Base-by-base conservation (phyloP, 768 basidiomycete genomes). In the Suillus ampliporus region DNA sequence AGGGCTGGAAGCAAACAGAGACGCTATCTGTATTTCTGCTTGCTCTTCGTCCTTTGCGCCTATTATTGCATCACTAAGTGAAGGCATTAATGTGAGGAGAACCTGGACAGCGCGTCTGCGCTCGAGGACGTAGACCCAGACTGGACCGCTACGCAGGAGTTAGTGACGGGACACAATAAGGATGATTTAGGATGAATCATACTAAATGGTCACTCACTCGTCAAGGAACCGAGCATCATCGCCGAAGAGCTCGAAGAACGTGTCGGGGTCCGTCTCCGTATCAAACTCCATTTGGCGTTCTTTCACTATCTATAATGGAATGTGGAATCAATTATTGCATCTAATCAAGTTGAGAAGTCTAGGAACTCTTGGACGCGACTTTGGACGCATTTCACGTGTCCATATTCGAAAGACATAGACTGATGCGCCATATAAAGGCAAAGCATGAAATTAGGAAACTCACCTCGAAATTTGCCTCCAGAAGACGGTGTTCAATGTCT, bases 81-180 rank as follows among this genome's bases (percentile, higher is more conserved):
- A 72, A 60, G 91, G 90, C 84, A 94, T 91, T 68, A 94, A 85
- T 1, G 89, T 86, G 51, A 85, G 80, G 83, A 89, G 89, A 58
- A 92, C 90, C 74, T 92, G 88, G 53, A 95, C 89, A 7, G 93
- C 90, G 43, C 89, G 86, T 57, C 89, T 82, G 41, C 92, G 86
- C 72, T 94, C 93, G 64, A 95, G 88, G 43, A 95, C 89, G 74
- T 94, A 95, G 23, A 95, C 91, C 90, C 93, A 94, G n/a, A 93
- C 90, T 21, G 92, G 89, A 61, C 91, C 91, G 65, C 92, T 94
- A 64, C 58, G 26, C 63, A 35, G 38, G 35, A n/a, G 9, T 52
- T 40, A 57, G 44, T 63, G 61, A 62, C 54, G 61, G 57, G 31
- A 40, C 23, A 40, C 21, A 15, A 57, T 34, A 15, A 17, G 26